Evolutionary conservation across 768 basidiomycete genomes (phyloP).

Genomic region (Tylopilus sp.): DNA sequence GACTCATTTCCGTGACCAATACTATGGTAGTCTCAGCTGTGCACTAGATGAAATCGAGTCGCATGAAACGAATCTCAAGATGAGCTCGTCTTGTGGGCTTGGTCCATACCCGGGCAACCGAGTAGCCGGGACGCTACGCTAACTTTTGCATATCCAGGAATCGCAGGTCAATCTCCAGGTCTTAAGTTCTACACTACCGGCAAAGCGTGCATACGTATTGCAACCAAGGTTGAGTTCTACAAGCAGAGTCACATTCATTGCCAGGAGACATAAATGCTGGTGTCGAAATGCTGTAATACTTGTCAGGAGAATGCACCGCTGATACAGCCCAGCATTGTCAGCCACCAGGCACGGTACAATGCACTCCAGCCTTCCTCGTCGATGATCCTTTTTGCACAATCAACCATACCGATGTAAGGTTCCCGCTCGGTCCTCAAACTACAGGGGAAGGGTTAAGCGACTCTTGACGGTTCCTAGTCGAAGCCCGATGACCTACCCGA

Average conservation of each 20-base stretch:
- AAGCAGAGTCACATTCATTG: background rate
- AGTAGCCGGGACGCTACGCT: no score
- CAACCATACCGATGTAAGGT: conserved; percentile 70
- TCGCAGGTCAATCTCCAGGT: no score
- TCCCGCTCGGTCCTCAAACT: conserved; percentile 76
- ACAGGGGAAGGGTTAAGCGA: conserved; percentile 3
- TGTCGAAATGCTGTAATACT: background rate
- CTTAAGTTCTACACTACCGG: no score
- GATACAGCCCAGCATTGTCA: conserved; percentile 64
- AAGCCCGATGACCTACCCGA: conserved; percentile 51
- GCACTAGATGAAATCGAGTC: no score
- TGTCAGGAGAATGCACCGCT: conserved; percentile 44
- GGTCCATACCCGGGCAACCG: no score
- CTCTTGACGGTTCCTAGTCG: background rate
- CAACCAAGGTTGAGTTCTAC: no score
- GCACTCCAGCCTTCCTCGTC: conserved; percentile 75
- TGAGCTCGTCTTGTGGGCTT: no score
- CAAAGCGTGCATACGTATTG: no score
- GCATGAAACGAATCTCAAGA: no score
- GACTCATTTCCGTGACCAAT: no score
- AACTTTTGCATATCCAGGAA: no score
- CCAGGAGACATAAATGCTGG: background rate
- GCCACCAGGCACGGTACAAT: conserved; percentile 84
- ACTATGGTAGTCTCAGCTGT: no score
- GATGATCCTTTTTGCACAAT: conserved; percentile 73